Evolutionary conservation across 2,329 filamentous ascomycete genomes (phyloP), one percentile per base, ranked within the genome.

Genomic region (Fusarium neocosmosporiellum): DNA sequence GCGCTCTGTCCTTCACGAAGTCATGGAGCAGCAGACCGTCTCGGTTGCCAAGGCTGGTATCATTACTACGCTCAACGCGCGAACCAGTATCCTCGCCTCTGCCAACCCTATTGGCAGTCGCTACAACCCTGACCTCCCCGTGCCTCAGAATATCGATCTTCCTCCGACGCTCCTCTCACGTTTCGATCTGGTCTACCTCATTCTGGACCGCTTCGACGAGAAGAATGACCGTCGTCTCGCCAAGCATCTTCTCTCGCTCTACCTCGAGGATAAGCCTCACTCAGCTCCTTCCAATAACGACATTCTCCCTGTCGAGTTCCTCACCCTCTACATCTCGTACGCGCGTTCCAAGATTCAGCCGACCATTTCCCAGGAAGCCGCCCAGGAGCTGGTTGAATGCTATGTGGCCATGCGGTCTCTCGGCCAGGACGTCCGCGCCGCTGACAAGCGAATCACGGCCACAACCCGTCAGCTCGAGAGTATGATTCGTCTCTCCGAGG

Each of bases 51-150:
- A 95, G 86, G 96, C 96, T 2, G 96, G 96, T 75, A 98, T 98
- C 80, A 98, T 95, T 73, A 99, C 96, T 2, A 99, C 96, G 0
- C 86, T 99, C 69, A 99, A 99, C 80, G 96, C 96, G 29, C 89
- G 96, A 79, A 98, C 96, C 1, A 97, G 94, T 72, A 98, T 99
- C 79, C 90, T 99, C 33, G 96, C 96, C 18, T 98, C 96, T 13
- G 96, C 96, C 82, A 99, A 99, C 80, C 96, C 96, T 1, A 98
- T 99, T 74, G 96, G 96, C 77, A 98, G 94, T 84, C 95, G 97
- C 80, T 99, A 99, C 85, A 98, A 99, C 82, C 93, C 94, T 4
- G 96, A 98, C 78, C 85, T 99, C 27, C 95, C 96, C 0, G 96
- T 99, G 16, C 96, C 96, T 4, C 95, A 98, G 78, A 99, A 99